Conservation (phyloP, 805 yeast genomes). For the Hermanozyma aechmeae region DNA sequence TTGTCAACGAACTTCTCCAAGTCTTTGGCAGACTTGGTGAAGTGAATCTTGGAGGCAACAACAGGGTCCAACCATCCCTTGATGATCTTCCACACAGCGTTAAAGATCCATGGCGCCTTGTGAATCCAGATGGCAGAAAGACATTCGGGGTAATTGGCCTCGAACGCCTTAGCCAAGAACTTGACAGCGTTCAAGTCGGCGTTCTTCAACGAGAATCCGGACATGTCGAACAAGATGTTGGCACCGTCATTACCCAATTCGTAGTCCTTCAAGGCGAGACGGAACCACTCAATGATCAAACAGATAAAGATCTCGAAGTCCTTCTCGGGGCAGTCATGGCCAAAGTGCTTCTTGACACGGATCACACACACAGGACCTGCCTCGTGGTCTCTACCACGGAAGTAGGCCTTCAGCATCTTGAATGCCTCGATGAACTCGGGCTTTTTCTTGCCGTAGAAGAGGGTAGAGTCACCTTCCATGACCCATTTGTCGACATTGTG, state of each 20-base stretch:
- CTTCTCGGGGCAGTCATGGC: conserved; percentile 15
- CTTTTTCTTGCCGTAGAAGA: conserved; percentile 4
- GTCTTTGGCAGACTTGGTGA: neutral
- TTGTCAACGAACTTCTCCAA: neutral
- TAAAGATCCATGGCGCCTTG: conserved; percentile 1
- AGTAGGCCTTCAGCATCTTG: conserved; percentile 9
- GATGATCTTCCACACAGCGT: neutral
- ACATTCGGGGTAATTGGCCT: neutral
- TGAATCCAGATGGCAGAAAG: neutral
- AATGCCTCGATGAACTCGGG: conserved; percentile 10
- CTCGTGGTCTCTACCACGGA: conserved; percentile 9
- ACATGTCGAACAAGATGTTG: neutral
- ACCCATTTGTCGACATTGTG: conserved; percentile 17
- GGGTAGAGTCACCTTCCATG: conserved; percentile 8
- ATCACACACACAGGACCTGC: conserved; percentile 11
- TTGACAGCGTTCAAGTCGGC: neutral
- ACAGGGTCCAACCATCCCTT: neutral
- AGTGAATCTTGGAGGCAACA: conserved; percentile 1
- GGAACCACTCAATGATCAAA: conserved; percentile 27
- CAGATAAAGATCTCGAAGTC: conserved; percentile 12
- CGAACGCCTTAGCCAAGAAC: neutral
- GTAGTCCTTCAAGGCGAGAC: conserved; percentile 19
- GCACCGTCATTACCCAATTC: conserved; percentile 9
- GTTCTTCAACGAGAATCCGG: neutral
- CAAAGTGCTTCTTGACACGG: conserved; percentile 13